A percentile compares a stretch with the other conserved stretches of the same genome.
Evolutionary conservation across 2,329 filamentous ascomycete genomes (phyloP).

Genomic region (Aspergillus spinulosporus): DNA sequence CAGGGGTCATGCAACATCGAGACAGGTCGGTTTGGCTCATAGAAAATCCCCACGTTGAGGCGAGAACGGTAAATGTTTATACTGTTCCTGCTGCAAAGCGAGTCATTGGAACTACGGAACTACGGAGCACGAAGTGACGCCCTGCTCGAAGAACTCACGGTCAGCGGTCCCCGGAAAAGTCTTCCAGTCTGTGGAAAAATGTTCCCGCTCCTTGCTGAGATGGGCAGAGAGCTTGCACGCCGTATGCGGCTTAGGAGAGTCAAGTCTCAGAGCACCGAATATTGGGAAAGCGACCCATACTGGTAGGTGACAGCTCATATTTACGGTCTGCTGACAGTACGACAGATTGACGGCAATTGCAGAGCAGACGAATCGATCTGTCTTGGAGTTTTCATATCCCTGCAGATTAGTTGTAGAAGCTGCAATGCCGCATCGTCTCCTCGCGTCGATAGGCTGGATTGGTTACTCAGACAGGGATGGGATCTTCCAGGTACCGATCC

Average conservation of each 20-base stretch:
- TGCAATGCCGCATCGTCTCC: slow-evolving; percentile 17
- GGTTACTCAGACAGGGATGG: background rate
- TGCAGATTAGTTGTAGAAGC: slow-evolving; percentile 11
- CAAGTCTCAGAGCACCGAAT: background rate
- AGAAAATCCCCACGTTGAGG: too few species aligned
- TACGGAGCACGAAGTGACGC: too few species aligned
- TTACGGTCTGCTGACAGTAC: background rate
- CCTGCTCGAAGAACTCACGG: too few species aligned
- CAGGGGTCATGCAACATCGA: background rate
- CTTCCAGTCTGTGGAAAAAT: background rate
- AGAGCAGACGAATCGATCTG: slow-evolving; percentile 11
- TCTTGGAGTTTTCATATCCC: slow-evolving; percentile 6
- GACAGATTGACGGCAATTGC: slow-evolving; percentile 1
- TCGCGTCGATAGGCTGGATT: slow-evolving; percentile 13
- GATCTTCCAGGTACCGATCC: slow-evolving; percentile 15
- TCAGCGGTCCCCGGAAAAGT: too few species aligned
- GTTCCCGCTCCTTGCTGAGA: background rate
- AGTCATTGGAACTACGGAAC: too few species aligned
- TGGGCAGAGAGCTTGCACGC: background rate
- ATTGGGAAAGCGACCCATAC: background rate
- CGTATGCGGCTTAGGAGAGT: background rate
- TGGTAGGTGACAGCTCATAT: background rate
- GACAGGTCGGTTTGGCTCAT: background rate
- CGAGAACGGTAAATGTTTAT: too few species aligned
- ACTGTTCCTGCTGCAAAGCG: too few species aligned